Evolutionary conservation across 768 basidiomycete genomes (phyloP), one percentile per base, ranked within the genome.

Genomic region (Amanita muscaria): DNA sequence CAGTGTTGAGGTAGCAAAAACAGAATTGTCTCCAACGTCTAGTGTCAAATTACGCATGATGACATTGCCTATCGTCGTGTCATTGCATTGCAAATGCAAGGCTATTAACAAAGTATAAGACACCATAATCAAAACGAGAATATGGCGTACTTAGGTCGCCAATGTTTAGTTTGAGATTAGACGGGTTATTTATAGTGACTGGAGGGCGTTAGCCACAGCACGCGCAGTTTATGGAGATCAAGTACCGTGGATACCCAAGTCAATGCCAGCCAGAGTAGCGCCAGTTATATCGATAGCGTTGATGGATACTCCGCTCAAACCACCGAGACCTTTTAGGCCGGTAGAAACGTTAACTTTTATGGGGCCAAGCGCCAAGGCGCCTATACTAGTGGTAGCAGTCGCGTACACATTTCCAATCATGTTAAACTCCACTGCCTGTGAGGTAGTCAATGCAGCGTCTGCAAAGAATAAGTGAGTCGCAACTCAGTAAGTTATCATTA

Each of bases 341-440:
- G 80, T 77, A 5, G 79, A 67, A 2, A 85, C 83, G 50, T 84
- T 76, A 56, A 87, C 80, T 46, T 74, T 75, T 58, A 87, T 85
- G 4, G 79, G 72, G 56, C 82, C 73, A 6, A 87, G 68, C n/a
- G 74, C 77, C 46, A 87, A 75, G 51, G 73, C 66, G 30, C 83
- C 83, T 42, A 84, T 67, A 55, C 72, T 75, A 54, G 70, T 70
- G 49, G 70, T 79, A 16, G 82, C 76, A 7, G 81, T 59, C 3
- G 83, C 75, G 15, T 67, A 65, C 42, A 82, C 77, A 49, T 70
- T 65, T 25, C 83, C 83, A 35, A 77, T 62, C 29, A 86, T 67
- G 31, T 65, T 64, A 60, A 86, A 85, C 8, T 70, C 59, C 24
- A 69, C 67, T n/a, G 46, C 56, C 21, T 63, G 59, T 12, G 63